These are phyloP conservation scores for Jaltomata sinuosa DNA, from an alignment of 257 asterid genomes.

Conservation along the genomic window DNA sequence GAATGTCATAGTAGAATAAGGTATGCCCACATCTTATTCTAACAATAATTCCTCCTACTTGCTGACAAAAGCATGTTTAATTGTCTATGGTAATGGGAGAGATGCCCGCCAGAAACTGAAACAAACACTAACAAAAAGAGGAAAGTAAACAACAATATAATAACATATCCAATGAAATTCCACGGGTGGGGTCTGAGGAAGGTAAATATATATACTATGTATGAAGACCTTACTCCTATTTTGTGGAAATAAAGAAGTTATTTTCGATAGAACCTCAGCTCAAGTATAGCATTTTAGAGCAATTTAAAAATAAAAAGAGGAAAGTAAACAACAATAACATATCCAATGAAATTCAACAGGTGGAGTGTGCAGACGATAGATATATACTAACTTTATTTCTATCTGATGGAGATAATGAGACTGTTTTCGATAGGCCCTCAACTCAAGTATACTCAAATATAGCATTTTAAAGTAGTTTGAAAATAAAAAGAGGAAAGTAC, in stretches of 20 bases:
- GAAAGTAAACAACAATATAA: neutral
- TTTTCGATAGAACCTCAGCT: too few species aligned
- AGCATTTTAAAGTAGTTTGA: neutral
- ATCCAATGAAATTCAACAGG: neutral
- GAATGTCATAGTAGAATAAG: neutral
- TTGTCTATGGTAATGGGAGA: neutral
- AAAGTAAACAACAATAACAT: neutral
- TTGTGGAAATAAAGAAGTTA: neutral
- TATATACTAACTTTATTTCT: neutral
- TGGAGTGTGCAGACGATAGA: fast-evolving
- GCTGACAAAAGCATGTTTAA: neutral
- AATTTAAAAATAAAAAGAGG: too few species aligned
- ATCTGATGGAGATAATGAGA: neutral
- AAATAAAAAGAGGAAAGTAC: neutral
- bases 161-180: neutral
- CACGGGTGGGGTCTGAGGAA: fast-evolving
- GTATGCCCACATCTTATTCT: neutral
- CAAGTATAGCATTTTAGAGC: too few species aligned
- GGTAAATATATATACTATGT: neutral
- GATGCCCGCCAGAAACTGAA: neutral
- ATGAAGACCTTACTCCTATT: neutral
- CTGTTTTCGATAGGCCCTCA: neutral
- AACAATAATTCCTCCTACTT: neutral
- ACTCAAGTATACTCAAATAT: neutral
- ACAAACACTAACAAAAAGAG: neutral